Conservation (phyloP, 441 rosid species). For the Raphanus hybrid region DNA sequence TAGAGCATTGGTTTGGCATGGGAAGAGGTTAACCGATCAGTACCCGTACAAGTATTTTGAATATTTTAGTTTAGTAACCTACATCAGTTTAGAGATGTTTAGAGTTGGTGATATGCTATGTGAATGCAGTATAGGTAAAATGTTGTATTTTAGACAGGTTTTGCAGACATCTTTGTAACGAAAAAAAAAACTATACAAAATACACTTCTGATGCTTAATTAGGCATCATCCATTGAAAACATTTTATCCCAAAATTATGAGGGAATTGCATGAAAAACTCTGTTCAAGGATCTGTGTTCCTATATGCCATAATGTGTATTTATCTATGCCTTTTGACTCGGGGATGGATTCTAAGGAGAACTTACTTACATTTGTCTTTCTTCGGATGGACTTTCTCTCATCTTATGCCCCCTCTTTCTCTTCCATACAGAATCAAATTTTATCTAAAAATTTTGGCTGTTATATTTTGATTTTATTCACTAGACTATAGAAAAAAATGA, state of each 20-base stretch:
- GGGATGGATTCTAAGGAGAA: not conserved
- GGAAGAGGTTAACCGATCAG: not conserved
- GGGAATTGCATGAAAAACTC: not conserved
- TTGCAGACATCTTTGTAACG: not conserved
- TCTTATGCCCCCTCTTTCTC: not conserved
- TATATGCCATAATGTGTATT: not conserved
- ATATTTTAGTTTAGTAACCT: not conserved
- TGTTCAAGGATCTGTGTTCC: not conserved
- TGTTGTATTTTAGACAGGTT: not conserved
- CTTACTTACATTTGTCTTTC: not conserved
- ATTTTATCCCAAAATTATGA: not conserved
- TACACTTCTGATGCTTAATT: not conserved
- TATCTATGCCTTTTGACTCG: not conserved
- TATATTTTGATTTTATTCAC: not conserved
- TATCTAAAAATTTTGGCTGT: not conserved
- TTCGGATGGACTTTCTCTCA: not conserved
- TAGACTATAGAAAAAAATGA: not conserved
- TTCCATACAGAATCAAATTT: not conserved
- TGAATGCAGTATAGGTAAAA: not conserved
- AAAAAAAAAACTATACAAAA: not conserved
- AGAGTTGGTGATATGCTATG: not conserved
- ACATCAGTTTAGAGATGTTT: not conserved
- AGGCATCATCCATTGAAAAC: not conserved
- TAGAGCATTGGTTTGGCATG: constrained; percentile 11
- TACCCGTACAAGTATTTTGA: not conserved